Evolutionary conservation across 805 yeast genomes (phyloP).

Genomic region (Brettanomyces sp.): DNA sequence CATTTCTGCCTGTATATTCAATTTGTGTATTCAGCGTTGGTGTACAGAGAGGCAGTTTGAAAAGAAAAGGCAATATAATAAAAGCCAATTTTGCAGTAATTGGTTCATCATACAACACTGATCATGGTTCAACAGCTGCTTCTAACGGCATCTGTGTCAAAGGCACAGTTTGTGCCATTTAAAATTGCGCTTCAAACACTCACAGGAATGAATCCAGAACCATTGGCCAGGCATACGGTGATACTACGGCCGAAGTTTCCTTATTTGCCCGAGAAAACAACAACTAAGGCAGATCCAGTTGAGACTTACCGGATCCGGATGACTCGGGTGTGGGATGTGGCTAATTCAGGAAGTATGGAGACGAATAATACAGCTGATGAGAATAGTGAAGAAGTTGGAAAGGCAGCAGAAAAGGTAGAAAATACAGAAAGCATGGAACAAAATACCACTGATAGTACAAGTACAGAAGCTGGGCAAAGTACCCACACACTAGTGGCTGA

Average conservation of each 20-base stretch:
- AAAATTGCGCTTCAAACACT: slow-evolving; percentile 40
- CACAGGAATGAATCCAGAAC: slow-evolving; percentile 40
- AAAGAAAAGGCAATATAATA: too few species aligned
- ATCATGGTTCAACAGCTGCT: slow-evolving; percentile 48
- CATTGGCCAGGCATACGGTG: slow-evolving; percentile 38
- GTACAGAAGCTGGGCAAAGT: neutral
- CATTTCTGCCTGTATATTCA: too few species aligned
- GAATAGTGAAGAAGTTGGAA: neutral
- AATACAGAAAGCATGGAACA: too few species aligned
- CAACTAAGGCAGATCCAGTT: slow-evolving; percentile 48
- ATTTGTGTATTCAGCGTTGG: too few species aligned
- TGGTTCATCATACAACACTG: too few species aligned
- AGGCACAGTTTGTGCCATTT: slow-evolving; percentile 31
- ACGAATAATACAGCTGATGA: neutral
- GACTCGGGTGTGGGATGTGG: slow-evolving; percentile 34
- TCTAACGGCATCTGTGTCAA: slow-evolving; percentile 36
- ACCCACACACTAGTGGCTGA: slow-evolving; percentile 6
- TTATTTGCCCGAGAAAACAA: slow-evolving; percentile 43
- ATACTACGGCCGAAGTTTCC: slow-evolving; percentile 40
- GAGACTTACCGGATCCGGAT: slow-evolving; percentile 46
- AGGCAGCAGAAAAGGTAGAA: neutral
- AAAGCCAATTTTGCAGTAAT: too few species aligned
- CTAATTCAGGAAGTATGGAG: neutral
- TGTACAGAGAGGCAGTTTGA: too few species aligned
- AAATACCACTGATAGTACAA: too few species aligned